These are phyloP conservation scores for Nemania sp. DNA, from an alignment of 2,329 filamentous ascomycete genomes.

Conservation along the genomic window DNA sequence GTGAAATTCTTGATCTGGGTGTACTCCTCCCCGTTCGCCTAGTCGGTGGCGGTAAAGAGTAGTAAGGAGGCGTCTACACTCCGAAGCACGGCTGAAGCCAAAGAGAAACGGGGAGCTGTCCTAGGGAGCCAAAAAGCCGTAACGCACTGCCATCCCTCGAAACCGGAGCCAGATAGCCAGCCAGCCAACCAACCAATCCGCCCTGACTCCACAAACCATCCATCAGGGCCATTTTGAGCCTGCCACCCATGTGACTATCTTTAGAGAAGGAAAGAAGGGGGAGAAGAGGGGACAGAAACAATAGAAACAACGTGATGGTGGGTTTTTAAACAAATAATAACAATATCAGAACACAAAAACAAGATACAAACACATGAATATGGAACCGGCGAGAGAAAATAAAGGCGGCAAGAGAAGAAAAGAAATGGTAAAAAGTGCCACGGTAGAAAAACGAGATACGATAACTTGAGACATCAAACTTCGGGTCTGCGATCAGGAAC, in stretches of 20 bases:
- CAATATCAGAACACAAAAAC: constrained; percentile 28
- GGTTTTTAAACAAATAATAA: constrained; percentile 29
- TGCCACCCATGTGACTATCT: constrained; percentile 40
- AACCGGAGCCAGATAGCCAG: constrained; percentile 41
- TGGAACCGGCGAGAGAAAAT: constrained; percentile 37
- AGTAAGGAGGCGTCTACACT: constrained; percentile 18
- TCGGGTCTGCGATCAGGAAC: constrained; percentile 44
- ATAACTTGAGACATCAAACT: constrained; percentile 45
- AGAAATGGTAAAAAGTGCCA: constrained; percentile 40
- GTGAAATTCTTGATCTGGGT: constrained; percentile 14
- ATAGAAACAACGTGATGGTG: constrained; percentile 21
- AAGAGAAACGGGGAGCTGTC: constrained; percentile 30
- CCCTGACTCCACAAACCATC: constrained; percentile 42
- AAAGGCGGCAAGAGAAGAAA: constrained; percentile 24
- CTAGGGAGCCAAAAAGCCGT: constrained; percentile 38
- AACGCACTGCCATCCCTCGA: constrained; percentile 42
- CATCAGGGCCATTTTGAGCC: constrained; percentile 36
- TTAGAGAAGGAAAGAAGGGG: constrained; percentile 21
- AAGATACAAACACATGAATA: constrained; percentile 37
- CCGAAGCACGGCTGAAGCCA: constrained; percentile 15
- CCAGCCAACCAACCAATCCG: constrained; percentile 41
- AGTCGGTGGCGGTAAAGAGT: constrained; percentile 1
- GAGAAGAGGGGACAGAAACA: constrained; percentile 22
- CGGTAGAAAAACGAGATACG: constrained; percentile 46
- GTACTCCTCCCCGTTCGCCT: background rate